Percentiles rank a stretch among this genome's conserved stretches.
Evolutionary conservation across 805 yeast genomes (phyloP).

Genomic region (Starmerella bombi): DNA sequence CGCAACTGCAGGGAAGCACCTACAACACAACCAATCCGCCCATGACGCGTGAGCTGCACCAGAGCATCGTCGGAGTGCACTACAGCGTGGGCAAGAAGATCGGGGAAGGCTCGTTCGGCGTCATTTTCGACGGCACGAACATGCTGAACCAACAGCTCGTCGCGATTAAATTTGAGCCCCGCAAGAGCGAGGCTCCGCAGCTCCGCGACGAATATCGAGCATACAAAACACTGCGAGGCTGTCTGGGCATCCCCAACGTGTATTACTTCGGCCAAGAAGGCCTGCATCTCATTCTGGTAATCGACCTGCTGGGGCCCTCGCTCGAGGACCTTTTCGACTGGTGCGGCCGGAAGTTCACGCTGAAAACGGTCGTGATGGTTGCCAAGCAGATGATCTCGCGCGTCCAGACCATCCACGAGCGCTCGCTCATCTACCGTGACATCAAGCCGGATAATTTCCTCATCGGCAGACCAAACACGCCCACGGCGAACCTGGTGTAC

Average conservation of each 20-base stretch:
- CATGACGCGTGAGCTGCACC: slow-evolving; percentile 19
- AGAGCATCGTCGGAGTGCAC: slow-evolving; percentile 12
- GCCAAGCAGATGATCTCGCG: slow-evolving; percentile 93
- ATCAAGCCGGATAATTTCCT: slow-evolving; percentile 74
- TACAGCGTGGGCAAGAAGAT: slow-evolving; percentile 80
- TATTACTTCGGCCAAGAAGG: slow-evolving; percentile 96
- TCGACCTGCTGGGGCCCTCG: slow-evolving; percentile 89
- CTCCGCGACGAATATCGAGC: slow-evolving; percentile 94
- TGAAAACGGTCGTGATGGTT: slow-evolving; percentile 79
- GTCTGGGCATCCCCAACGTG: slow-evolving; percentile 92
- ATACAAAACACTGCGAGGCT: slow-evolving; percentile 86
- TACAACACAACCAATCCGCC: no score
- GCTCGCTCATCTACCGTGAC: slow-evolving; percentile 78
- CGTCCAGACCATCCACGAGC: slow-evolving; percentile 87
- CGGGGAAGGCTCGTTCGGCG: slow-evolving; percentile 96
- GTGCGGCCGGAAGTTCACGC: slow-evolving; percentile 84
- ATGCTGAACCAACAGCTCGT: slow-evolving; percentile 94
- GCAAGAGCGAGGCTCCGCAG: slow-evolving; percentile 90
- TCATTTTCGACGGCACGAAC: slow-evolving; percentile 79
- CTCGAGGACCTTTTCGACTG: slow-evolving; percentile 91
- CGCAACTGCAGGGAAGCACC: no score
- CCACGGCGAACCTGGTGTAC: slow-evolving; percentile 80
- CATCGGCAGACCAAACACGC: slow-evolving; percentile 59
- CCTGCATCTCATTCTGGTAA: slow-evolving; percentile 93
- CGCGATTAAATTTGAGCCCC: slow-evolving; percentile 85